Evolutionary conservation across 179 eudicot genomes (phyloP).

Genomic region (Corrigiola litoralis): DNA sequence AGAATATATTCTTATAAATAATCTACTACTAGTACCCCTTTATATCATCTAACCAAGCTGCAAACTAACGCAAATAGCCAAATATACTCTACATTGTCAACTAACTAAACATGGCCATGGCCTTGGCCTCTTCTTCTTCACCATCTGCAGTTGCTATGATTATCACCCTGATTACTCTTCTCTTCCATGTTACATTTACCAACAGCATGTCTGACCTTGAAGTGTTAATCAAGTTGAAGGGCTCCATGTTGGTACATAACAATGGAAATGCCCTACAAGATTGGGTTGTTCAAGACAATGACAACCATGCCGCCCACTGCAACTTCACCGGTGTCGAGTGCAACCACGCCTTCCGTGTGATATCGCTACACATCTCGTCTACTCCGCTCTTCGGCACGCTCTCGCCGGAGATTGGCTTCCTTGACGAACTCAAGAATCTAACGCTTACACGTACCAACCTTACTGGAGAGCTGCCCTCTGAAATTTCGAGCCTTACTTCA

Average conservation of each 20-base stretch:
- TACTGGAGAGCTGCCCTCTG: constrained; percentile 49
- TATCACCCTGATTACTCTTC: neutral
- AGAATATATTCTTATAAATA: neutral
- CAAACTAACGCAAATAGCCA: too few relatives aligned
- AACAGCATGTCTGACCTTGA: constrained; percentile 37
- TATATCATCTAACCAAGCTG: too few relatives aligned
- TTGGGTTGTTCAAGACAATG: too few relatives aligned
- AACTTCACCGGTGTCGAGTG: constrained; percentile 65
- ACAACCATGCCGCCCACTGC: constrained; percentile 38
- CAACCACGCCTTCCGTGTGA: constrained; percentile 38
- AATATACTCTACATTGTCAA: too few relatives aligned
- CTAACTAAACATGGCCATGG: too few relatives aligned
- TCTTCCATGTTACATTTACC: neutral
- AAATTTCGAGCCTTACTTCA: too few relatives aligned
- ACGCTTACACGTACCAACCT: constrained; percentile 32
- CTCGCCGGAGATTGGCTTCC: constrained; percentile 40
- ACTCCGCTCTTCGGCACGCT: constrained; percentile 38
- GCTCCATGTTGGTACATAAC: constrained; percentile 34
- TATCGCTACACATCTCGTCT: constrained; percentile 32
- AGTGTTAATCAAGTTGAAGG: constrained; percentile 42
- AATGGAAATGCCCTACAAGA: neutral
- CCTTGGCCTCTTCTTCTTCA: neutral
- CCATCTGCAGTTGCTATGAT: too few relatives aligned
- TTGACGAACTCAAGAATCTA: constrained; percentile 40
- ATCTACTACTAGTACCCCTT: too few relatives aligned